Evolutionary conservation across 176 grass and related monocot genomes (phyloP).

Genomic region (Alopecurus myosuroides): DNA sequence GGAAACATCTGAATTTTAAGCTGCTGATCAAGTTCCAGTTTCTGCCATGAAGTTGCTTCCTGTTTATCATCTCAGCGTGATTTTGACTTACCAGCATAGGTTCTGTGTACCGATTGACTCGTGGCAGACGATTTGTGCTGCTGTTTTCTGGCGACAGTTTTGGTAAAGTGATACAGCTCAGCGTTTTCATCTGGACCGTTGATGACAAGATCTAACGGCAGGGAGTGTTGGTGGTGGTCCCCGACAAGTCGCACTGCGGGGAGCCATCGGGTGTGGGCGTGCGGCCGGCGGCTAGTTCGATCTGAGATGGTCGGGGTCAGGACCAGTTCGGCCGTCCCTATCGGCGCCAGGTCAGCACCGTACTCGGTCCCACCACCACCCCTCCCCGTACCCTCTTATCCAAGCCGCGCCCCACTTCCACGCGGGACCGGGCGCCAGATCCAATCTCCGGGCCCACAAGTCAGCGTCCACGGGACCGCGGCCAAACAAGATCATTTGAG

Average conservation of each 20-base stretch:
- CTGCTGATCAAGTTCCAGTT: not conserved
- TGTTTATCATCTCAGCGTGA: not conserved
- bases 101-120: not conserved
- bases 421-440: not conserved
- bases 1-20: slow-evolving; percentile 7
- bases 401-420: not conserved
- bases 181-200: not conserved
- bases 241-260: not conserved
- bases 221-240: not conserved
- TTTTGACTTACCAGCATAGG: not conserved
- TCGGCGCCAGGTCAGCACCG: slow-evolving; percentile 37
- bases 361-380: not conserved
- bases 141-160: not conserved
- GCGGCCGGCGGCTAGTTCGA: not conserved
- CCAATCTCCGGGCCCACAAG: not conserved
- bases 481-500: slow-evolving; percentile 10
- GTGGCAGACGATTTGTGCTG: not conserved
- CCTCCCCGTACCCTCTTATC: not conserved
- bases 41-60: not conserved
- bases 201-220: not conserved
- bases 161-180: too few relatives aligned
- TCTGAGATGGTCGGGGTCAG: not conserved
- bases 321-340: not conserved
- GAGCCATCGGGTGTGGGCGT: not conserved
- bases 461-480: not conserved